Conservation (phyloP, 352 stramenopile genomes). For the Pythium insidiosum region DNA sequence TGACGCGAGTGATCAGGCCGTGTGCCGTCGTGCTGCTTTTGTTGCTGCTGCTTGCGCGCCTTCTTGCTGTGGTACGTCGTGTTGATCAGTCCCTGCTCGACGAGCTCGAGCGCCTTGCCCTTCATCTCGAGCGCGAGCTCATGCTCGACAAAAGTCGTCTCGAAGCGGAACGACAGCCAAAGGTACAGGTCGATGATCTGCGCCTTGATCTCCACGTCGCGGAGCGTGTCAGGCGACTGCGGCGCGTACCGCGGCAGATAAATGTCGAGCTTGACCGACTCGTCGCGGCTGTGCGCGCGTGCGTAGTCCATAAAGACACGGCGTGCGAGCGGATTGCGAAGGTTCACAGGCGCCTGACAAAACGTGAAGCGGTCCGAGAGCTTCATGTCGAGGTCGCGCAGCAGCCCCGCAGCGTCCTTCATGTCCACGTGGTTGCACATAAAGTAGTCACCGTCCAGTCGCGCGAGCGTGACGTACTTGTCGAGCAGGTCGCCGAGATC, state of each 20-base stretch:
- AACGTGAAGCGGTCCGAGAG: constrained; percentile 82
- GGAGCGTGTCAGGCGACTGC: constrained; percentile 80
- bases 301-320: constrained; percentile 85
- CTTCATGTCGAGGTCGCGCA: constrained; percentile 61
- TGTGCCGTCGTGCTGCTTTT: too few relatives aligned
- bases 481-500: constrained; percentile 68
- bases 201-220: constrained; percentile 86
- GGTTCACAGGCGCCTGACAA: constrained; percentile 84
- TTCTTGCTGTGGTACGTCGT: too few relatives aligned
- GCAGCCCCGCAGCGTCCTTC: too few relatives aligned
- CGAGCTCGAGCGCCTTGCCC: too few relatives aligned
- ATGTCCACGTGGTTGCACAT: constrained; percentile 82
- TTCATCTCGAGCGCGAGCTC: too few relatives aligned
- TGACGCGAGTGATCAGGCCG: too few relatives aligned
- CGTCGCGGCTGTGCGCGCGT: constrained; percentile 46
- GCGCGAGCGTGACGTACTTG: constrained; percentile 82
- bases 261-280: constrained; percentile 79
- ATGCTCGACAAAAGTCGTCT: constrained; percentile 81
- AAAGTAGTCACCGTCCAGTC: constrained; percentile 89
- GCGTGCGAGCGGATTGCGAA: constrained; percentile 66
- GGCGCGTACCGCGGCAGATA: constrained; percentile 58
- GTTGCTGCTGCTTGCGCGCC: too few relatives aligned
- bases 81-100: too few relatives aligned
- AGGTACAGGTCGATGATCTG: constrained; percentile 92
- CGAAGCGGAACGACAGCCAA: constrained; percentile 91